A percentile compares a stretch with the other conserved stretches of the same genome.
phyloP scores from a whole-genome alignment of 1,284 basidiomycete species.

The Anthracocystis walkeri region DNA sequence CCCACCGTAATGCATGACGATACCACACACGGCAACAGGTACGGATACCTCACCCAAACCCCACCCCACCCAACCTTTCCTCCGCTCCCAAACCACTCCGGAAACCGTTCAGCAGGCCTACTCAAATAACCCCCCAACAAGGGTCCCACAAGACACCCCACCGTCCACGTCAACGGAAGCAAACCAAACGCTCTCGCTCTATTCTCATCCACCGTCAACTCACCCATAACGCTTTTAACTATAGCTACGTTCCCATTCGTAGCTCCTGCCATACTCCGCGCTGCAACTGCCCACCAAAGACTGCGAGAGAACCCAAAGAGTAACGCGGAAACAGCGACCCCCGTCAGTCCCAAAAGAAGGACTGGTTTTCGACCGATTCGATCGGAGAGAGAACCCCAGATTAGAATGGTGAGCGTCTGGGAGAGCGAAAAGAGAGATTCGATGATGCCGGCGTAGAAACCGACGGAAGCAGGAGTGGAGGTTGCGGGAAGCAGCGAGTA shows the following conservation, averaged over 20 bases:
- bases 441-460: slow-evolving; percentile 76
- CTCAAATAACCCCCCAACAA: slow-evolving; percentile 63
- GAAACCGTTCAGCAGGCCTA: slow-evolving; percentile 34
- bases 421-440: slow-evolving; percentile 70
- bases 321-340: slow-evolving; percentile 62
- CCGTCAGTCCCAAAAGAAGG: slow-evolving; percentile 69
- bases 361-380: slow-evolving; percentile 70
- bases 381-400: slow-evolving; percentile 68
- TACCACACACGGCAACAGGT: slow-evolving; percentile 53
- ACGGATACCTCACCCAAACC: slow-evolving; percentile 51
- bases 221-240: slow-evolving; percentile 53
- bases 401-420: slow-evolving; percentile 70
- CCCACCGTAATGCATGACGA: slow-evolving; percentile 60
- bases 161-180: slow-evolving; percentile 52
- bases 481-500: slow-evolving; percentile 16
- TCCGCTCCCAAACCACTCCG: slow-evolving; percentile 21
- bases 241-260: slow-evolving; percentile 59
- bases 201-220: slow-evolving; percentile 53
- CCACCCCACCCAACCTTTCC: slow-evolving; percentile 19
- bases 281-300: slow-evolving; percentile 65
- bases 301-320: slow-evolving; percentile 68
- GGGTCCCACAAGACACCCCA: slow-evolving; percentile 52
- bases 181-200: slow-evolving; percentile 56
- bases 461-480: slow-evolving; percentile 22
- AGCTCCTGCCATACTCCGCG: slow-evolving; percentile 46